phyloP scores from a whole-genome alignment of 805 yeast species.

The Cyberlindnera samutprakarnensis region DNA sequence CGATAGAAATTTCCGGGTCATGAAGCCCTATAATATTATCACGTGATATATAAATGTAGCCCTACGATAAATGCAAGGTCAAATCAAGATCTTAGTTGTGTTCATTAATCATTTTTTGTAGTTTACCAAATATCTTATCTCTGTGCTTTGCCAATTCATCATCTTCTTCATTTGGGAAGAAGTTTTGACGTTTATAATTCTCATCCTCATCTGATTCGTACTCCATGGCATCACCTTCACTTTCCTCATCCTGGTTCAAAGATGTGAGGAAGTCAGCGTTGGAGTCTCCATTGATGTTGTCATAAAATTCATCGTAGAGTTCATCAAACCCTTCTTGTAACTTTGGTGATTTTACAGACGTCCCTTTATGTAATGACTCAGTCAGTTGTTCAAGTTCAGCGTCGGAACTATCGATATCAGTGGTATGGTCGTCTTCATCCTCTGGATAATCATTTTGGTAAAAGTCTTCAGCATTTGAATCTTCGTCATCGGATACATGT shows the following conservation, averaged over 20 bases:
- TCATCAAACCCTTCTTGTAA: conserved; percentile 23
- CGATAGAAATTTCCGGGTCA: no score
- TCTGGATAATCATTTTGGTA: conserved; percentile 93
- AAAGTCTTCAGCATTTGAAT: conserved; percentile 85
- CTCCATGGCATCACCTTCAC: conserved; percentile 17
- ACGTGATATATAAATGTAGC: conserved; percentile 1
- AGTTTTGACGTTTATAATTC: conserved; percentile 40
- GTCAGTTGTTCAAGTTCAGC: conserved; percentile 13
- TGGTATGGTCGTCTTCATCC: conserved; percentile 64
- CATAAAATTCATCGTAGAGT: conserved; percentile 66
- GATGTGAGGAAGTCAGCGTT: conserved; percentile 37
- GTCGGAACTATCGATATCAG: conserved; percentile 14
- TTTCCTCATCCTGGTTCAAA: conserved; percentile 20
- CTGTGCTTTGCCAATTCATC: conserved; percentile 58
- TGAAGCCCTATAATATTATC: not conserved
- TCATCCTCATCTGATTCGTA: conserved; percentile 53
- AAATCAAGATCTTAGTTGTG: conserved; percentile 4
- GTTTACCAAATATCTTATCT: conserved; percentile 50
- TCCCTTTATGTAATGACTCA: conserved; percentile 10
- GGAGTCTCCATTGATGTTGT: conserved; percentile 30
- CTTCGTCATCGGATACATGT: conserved; percentile 63
- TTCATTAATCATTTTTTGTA: conserved; percentile 49
- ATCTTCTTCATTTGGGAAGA: conserved; percentile 48
- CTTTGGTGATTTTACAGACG: conserved; percentile 5
- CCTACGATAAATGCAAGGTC: no score